phyloP scores from a whole-genome alignment of 2,329 filamentous ascomycete genomes.

The Elsinoe perseae region DNA sequence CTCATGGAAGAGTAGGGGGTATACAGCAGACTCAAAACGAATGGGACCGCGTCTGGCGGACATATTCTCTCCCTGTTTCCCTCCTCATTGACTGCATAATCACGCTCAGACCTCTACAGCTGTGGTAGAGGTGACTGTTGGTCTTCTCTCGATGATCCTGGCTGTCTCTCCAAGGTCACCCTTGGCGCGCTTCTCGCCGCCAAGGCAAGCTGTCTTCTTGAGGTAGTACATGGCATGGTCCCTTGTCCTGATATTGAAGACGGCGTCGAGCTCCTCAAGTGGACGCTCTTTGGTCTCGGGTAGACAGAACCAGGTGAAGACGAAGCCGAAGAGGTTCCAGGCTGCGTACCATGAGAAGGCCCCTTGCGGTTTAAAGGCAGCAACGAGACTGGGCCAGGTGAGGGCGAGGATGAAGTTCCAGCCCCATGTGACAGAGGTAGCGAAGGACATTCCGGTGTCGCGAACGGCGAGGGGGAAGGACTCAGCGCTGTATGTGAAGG shows the following conservation, averaged over 20 bases:
- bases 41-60: neutral
- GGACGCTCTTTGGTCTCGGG: constrained; percentile 41
- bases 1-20: neutral
- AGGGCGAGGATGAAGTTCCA: constrained; percentile 37
- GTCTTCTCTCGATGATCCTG: constrained; percentile 10
- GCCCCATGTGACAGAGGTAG: constrained; percentile 47
- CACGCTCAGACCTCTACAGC: neutral
- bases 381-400: constrained; percentile 42
- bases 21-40: constrained; percentile 2
- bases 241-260: constrained; percentile 15
- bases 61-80: neutral
- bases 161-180: neutral
- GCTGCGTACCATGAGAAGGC: constrained; percentile 51
- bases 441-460: constrained; percentile 36
- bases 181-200: neutral
- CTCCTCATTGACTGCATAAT: neutral
- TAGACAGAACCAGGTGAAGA: constrained; percentile 34
- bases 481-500: constrained; percentile 39
- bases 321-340: constrained; percentile 48
- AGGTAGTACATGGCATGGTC: constrained; percentile 7
- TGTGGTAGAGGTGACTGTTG: neutral
- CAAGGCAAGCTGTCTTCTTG: constrained; percentile 8
- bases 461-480: constrained; percentile 41
- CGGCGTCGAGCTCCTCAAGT: constrained; percentile 37
- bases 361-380: constrained; percentile 42